Evolutionary conservation across 768 basidiomycete species (phyloP).

Genomic region (Inosperma sp.): DNA sequence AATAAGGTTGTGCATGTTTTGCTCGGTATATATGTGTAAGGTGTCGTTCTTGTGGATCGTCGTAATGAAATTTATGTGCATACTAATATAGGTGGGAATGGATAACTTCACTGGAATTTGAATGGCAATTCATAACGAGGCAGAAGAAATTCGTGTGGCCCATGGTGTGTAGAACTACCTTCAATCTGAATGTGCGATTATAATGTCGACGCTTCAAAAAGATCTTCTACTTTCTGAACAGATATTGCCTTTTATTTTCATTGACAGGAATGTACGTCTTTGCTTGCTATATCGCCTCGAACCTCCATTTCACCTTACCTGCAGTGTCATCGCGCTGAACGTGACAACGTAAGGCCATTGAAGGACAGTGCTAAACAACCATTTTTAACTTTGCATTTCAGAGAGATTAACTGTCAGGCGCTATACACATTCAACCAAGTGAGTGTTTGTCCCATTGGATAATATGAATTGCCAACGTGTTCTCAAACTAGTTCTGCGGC

Average conservation of each 20-base stretch:
- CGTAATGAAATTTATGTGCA: not conserved
- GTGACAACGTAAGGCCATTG: conserved; percentile 42
- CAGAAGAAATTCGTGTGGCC: conserved; percentile 63
- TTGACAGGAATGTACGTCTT: conserved; percentile 62
- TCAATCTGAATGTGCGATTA: not conserved
- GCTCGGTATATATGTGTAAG: conserved; percentile 56
- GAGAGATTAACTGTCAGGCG: conserved; percentile 57
- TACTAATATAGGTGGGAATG: not conserved
- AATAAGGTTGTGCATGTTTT: conserved; percentile 55
- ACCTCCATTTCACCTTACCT: conserved; percentile 5
- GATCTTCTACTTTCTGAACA: conserved; percentile 66
- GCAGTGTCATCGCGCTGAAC: conserved; percentile 53
- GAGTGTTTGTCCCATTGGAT: conserved; percentile 10
- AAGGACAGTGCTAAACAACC: not conserved
- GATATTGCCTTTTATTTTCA: conserved; percentile 61
- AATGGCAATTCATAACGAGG: conserved; percentile 40
- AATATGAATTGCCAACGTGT: not conserved
- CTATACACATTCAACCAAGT: conserved; percentile 66
- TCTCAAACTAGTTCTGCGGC: conserved; percentile 40
- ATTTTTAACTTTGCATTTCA: conserved; percentile 16
- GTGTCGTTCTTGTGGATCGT: conserved; percentile 9
- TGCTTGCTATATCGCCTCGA: not conserved
- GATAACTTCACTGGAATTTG: not conserved
- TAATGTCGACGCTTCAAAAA: conserved; percentile 21
- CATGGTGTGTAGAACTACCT: conserved; percentile 41